Evolutionary conservation across 78 protist species (phyloP), one percentile per base, ranked within the genome.

Genomic region (Polysphondylium violaceum): DNA sequence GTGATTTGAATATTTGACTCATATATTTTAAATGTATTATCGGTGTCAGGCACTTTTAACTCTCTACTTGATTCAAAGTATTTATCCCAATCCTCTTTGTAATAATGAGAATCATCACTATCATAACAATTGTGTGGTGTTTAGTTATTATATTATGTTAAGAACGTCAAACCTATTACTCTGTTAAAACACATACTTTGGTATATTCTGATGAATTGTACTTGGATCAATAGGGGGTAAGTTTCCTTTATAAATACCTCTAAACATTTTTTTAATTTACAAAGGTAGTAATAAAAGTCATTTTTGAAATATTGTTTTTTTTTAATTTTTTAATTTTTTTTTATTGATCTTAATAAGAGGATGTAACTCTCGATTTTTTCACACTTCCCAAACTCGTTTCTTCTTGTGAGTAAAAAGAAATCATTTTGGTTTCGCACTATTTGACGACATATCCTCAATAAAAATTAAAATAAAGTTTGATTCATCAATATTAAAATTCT

Each of bases 201-300:
- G 38, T 50, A 31, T 27, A 27, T 68, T 35, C 33, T 38, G 27
- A 23, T 36, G 29, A 12, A 61, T 9, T 51, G 68, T 21, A 50
- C 36, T 53, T 64, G 89, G 76, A 41, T 79, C 89, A 44, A 79
- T 21, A 33, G 91, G 91, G 19, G 91, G 91, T 44, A 69, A 58
- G n/a, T 27, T 55, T 7, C 79, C 71, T 71, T 83, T 83, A 53
- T 69, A 83, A 0, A 83, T 83, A 58, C 56, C 33, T 33, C 77
- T 68, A 59, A 69, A 69, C 91, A 83, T 79, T 2, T 61, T 64
- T 29, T 59, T 1, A 23, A 47, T 47, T 47, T n/a, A n/a, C n/a
- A n/a, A n/a, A n/a, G n/a, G n/a, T n/a, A n/a, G n/a, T n/a, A n/a
- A n/a, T n/a, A n/a, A n/a, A n/a, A n/a, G n/a, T n/a, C n/a, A n/a